Conservation (phyloP, 805 yeast genomes). For the Yamadazyma philogaea region DNA sequence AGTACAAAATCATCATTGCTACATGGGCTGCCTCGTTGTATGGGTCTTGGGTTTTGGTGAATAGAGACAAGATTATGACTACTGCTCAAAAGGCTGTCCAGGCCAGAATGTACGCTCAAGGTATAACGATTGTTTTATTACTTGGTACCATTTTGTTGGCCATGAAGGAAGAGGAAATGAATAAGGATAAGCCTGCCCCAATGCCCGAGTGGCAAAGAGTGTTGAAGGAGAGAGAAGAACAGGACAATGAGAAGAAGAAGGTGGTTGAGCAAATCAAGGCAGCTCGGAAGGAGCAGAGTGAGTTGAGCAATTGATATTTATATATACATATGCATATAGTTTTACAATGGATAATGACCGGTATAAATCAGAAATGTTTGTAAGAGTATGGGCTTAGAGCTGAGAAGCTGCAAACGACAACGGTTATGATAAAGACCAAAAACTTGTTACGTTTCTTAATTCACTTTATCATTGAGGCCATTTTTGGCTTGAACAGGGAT, state of each 20-base stretch:
- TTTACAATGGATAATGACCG: too few species aligned
- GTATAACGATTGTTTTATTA: conserved; percentile 66
- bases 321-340: too few species aligned
- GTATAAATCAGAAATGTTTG: too few species aligned
- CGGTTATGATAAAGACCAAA: too few species aligned
- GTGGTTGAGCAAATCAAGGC: conserved; percentile 8
- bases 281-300: conserved; percentile 7
- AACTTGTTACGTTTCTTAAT: too few species aligned
- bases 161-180: conserved; percentile 60
- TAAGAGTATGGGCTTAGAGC: too few species aligned
- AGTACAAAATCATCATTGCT: conserved; percentile 34
- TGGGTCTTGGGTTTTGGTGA: conserved; percentile 74
- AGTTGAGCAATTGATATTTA: conserved; percentile 5
- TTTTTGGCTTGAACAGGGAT: too few species aligned
- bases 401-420: too few species aligned
- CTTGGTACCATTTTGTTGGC: conserved; percentile 66
- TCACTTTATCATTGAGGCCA: too few species aligned
- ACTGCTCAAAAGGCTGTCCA: conserved; percentile 78
- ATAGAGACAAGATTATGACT: conserved; percentile 72
- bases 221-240: conserved; percentile 22
- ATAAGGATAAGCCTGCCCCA: conserved; percentile 30
- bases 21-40: conserved; percentile 42
- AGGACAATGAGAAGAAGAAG: conserved; percentile 12
- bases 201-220: conserved; percentile 37
- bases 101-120: conserved; percentile 91